Evolutionary conservation across 495 filamentous ascomycete genomes (phyloP).

Genomic region (Oleoguttula mirabilis): DNA sequence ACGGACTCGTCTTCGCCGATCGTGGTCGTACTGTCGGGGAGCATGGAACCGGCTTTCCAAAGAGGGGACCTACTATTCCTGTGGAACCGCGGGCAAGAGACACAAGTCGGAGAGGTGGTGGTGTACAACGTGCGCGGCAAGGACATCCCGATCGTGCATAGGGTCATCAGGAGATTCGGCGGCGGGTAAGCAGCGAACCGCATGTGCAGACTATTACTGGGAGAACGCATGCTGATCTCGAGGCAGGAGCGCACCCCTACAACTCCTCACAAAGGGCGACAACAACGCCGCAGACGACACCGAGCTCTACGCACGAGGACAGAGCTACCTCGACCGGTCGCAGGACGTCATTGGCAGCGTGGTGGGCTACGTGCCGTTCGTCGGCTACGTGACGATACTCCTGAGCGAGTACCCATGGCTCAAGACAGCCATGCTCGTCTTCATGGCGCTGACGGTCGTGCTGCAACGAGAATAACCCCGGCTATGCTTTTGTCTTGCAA

Average conservation of each 20-base stretch:
- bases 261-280: slow-evolving; percentile 93
- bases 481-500: neutral
- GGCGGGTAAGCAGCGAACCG: slow-evolving; percentile 33
- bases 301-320: slow-evolving; percentile 75
- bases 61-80: slow-evolving; percentile 85
- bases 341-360: slow-evolving; percentile 92
- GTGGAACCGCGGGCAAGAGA: slow-evolving; percentile 79
- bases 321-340: slow-evolving; percentile 70
- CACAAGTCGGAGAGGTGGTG: slow-evolving; percentile 74
- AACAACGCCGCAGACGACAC: slow-evolving; percentile 93
- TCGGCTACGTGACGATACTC: slow-evolving; percentile 96
- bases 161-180: slow-evolving; percentile 49
- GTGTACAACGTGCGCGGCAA: slow-evolving; percentile 90
- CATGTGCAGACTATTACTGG: neutral
- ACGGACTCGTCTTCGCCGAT: slow-evolving; percentile 84
- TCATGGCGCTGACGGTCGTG: slow-evolving; percentile 92
- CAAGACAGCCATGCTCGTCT: slow-evolving; percentile 82
- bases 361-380: slow-evolving; percentile 83
- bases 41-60: slow-evolving; percentile 97
- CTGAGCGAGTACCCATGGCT: slow-evolving; percentile 94
- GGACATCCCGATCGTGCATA: slow-evolving; percentile 89
- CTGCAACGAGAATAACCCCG: slow-evolving; percentile 67
- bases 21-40: slow-evolving; percentile 86
- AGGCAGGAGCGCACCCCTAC: slow-evolving; percentile 32
- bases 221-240: neutral